These are phyloP conservation scores for Solanum tarapatanum DNA, from an alignment of 257 asterid species.

Conservation along the genomic window DNA sequence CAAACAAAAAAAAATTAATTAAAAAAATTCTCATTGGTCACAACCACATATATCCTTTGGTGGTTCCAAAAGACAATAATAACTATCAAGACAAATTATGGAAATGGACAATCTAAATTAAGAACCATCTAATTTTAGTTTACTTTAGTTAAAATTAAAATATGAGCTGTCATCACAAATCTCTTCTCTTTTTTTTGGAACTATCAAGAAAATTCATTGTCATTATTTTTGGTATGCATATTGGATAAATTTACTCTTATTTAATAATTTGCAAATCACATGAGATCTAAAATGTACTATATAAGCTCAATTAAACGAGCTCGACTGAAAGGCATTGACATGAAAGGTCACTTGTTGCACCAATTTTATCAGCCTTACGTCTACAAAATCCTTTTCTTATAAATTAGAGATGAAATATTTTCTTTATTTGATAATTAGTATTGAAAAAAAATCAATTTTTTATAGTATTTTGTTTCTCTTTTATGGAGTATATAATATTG, in stretches of 20 bases:
- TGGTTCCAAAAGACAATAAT: neutral
- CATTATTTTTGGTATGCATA: neutral
- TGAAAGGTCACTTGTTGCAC: neutral
- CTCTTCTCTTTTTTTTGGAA: neutral
- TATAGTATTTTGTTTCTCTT: neutral
- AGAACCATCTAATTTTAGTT: neutral
- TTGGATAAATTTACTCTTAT: too few species aligned
- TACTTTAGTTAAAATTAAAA: neutral
- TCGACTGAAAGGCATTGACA: neutral
- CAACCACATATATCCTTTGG: neutral
- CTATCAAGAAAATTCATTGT: neutral
- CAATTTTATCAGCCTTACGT: neutral
- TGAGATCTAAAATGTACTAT: neutral
- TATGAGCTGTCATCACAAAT: neutral
- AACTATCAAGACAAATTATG: neutral
- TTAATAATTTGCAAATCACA: neutral
- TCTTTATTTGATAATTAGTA: neutral
- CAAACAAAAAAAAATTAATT: neutral
- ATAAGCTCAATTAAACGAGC: neutral
- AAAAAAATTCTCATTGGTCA: neutral
- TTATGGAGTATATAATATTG: neutral
- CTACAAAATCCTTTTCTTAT: neutral
- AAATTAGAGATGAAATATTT: neutral
- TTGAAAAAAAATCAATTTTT: neutral
- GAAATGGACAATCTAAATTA: neutral